These are phyloP conservation scores for Vigna hirtella DNA, from an alignment of 306 rosid species.

Conservation along the genomic window DNA sequence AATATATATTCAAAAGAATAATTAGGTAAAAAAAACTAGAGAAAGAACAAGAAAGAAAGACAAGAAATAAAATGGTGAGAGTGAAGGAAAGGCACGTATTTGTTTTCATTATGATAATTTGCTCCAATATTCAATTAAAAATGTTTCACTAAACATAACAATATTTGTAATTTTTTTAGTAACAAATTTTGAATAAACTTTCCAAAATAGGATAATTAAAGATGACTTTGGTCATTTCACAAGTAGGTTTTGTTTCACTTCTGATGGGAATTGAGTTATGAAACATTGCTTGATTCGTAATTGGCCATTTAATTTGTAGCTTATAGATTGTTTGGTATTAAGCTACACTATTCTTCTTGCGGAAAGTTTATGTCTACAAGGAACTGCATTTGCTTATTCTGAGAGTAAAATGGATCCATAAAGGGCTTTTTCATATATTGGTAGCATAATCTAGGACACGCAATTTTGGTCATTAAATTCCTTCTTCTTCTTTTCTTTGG, in stretches of 20 bases:
- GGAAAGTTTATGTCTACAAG: slow-evolving; percentile 57
- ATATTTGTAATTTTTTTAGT: not conserved
- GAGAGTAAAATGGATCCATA: slow-evolving; percentile 45
- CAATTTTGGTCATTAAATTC: slow-evolving; percentile 17
- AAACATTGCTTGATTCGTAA: too few relatives aligned
- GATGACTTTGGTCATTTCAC: not conserved
- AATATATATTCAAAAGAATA: too few relatives aligned
- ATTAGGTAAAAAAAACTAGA: too few relatives aligned
- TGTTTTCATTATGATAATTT: too few relatives aligned
- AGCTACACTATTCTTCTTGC: slow-evolving; percentile 69
- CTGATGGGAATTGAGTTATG: too few relatives aligned
- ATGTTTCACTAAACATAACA: too few relatives aligned
- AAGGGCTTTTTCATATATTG: not conserved
- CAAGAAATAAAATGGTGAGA: too few relatives aligned
- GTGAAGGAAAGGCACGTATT: too few relatives aligned
- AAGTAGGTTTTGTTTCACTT: too few relatives aligned
- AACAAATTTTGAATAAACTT: not conserved
- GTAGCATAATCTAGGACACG: not conserved
- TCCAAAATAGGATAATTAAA: not conserved
- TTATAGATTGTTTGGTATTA: slow-evolving; percentile 26
- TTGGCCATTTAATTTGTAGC: not conserved
- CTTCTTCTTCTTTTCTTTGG: not conserved
- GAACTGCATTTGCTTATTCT: slow-evolving; percentile 58
- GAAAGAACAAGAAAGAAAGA: too few relatives aligned
- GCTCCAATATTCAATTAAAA: too few relatives aligned